Evolutionary conservation across 495 filamentous ascomycete genomes (phyloP), one percentile per base, ranked within the genome.

Genomic region (Tuber brumale): DNA sequence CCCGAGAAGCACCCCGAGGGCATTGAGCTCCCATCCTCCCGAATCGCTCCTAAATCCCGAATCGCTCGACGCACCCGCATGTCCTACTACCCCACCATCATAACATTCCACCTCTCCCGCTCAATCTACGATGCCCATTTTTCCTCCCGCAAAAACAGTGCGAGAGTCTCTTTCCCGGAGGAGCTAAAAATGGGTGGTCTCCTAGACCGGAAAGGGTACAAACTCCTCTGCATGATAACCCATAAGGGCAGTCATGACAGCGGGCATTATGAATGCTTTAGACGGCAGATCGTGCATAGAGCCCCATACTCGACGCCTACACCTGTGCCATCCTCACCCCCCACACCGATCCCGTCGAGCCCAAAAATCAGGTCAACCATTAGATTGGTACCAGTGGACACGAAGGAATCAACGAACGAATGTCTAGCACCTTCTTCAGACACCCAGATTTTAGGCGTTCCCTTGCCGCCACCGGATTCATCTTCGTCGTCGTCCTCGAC

Each of bases 181-280:
- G 87, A 86, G 9, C 85, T 98, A 31, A 88, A 91, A 0, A 86
- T 99, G 10, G 95, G 95, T 27, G 90, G 93, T 3, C 87, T 98
- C 27, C 85, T 96, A 31, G 89, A 90, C 72, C 90, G 90, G 76
- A 91, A 89, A 74, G 91, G 88, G 78, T 99, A 97, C 86, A 93
- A 91, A 80, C 88, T 99, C 5, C 89, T 96, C 3, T 92, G 91
- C 18, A 90, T 97, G 66, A 92, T 99, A 71, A 95, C 92, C 42
- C 95, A 99, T 82, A 97, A 97, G 82, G 95, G 95, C 31, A 96
- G 92, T 76, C 95, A 99, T 84, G 90, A 97, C 80, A 97, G 93
- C 76, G 95, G 95, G 1, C 95, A 99, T 83, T 99, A 99, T 84
- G 95, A 99, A 83, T 93, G 94, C 2, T 98, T 98, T 85, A 89